Evolutionary conservation across 192 early-diverging fungal genomes (phyloP), one percentile per base, ranked within the genome.

Genomic region (Coemansia sp.): DNA sequence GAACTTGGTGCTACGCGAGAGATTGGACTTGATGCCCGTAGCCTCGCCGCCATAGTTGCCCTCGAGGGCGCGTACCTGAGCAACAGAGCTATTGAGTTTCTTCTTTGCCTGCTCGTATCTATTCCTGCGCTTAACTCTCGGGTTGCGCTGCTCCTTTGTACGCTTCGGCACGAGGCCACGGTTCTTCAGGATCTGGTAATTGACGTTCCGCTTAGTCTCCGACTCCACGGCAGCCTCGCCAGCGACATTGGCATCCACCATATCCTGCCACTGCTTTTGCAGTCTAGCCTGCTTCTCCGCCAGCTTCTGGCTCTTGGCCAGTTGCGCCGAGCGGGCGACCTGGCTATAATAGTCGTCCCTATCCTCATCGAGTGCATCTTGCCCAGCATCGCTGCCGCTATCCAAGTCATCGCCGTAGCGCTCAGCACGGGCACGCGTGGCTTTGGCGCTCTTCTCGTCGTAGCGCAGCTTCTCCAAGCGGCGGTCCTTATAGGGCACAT

Each of bases 171-270:
- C 93, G 53, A 99, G 86, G 60, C 97, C 97, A 84, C 93, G 92
- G 85, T 99, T 99, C 78, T 94, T 90, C 69, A 96, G 85, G 68
- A 99, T 99, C 63, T 92, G 86, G 80, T 90, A 95, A 60, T 87
- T 90, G 33, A 92, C 90, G 23, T 79, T 72, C 35, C 97, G 92
- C 80, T 96, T 96, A 36, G 77, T 62, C 28, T 84, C 87, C 28
- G 70, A 78, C 7, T 63, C 77, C 58, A 89, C 70, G 2, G 60
- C 48, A 0, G 74, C 70, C 46, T 89, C 86, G 67, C 69, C 79
- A 51, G 66, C 85, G 46, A 55, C 66, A 55, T 88, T 77, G 36
- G 74, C 84, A 9, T 76, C 75, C 20, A 71, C 71, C 42, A 80
- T 65, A 28, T 60, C 62, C 38, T 64, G 65, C 70, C 71, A 70